Evolutionary conservation across 176 grass and related monocot species (phyloP), one percentile per base, ranked within the genome.

Genomic region (Eremochloa ophiuroides): DNA sequence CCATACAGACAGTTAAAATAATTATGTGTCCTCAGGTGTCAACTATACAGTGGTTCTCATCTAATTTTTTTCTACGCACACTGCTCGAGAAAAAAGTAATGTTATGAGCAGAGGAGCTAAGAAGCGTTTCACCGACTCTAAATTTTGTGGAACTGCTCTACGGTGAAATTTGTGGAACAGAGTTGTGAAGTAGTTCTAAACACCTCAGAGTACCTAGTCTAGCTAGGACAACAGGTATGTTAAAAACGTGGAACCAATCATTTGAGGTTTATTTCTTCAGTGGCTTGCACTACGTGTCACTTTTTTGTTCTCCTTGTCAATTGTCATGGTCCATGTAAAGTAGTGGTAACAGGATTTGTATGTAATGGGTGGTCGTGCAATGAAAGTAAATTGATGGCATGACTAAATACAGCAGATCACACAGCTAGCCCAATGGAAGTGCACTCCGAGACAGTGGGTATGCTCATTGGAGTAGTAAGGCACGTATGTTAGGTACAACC

Each of bases 401-500:
- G 66, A 69, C 66, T 6, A 69, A 25, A 5, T 69, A 25, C 66
- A 69, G 38, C 39, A 20, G 47, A 51, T 51, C 47, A 40, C 13
- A 69, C 22, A 25, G 4, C 35, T n/a, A n/a, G n/a, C n/a, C n/a
- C n/a, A n/a, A 64, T 46, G 68, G 68, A 72, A 50, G 70, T 22
- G 43, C 70, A 33, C 27, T 8, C 15, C 2, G 37, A 40, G 35
- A 12, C 4, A 33, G 41, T 48, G 29, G 18, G 18, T 8, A 34
- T 7, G 7, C 5, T 31, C 11, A 38, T 74, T 68, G 63, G 43
- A 68, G 44, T 10, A 26, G 62, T 3, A 75, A 25, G 62, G 14
- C 63, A 84, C 41, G 70, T 41, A 88, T 34, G 70, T 80, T 75
- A 80, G 76, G 62, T 42, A 74, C 50, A 73, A 73, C 66, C 4